A percentile compares a stretch with the other conserved stretches of the same genome.
Conservation (phyloP, 139 green algal genomes). For the Chlamydomonas sp. region DNA sequence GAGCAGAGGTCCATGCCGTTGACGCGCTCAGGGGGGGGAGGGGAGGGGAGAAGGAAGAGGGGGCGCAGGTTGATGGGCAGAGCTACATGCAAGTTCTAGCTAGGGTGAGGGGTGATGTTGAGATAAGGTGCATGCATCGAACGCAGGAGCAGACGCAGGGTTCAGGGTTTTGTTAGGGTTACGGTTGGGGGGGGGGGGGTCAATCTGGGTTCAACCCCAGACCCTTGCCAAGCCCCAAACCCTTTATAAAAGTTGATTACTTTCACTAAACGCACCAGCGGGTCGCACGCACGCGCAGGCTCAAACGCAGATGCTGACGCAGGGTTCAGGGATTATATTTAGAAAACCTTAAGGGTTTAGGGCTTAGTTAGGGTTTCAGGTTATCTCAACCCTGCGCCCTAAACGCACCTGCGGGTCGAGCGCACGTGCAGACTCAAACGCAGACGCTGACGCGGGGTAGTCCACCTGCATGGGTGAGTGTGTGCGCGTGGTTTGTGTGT, state of each 20-base stretch:
- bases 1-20: slow-evolving; percentile 85
- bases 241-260: too few species aligned
- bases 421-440: slow-evolving; percentile 32
- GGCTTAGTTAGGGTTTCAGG: neutral
- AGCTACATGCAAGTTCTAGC: too few species aligned
- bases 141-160: too few species aligned
- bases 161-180: neutral
- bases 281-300: slow-evolving; percentile 22
- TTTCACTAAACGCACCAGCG: slow-evolving; percentile 9
- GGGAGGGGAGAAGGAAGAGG: too few species aligned
- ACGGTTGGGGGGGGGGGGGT: neutral
- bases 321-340: too few species aligned
- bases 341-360: neutral
- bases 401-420: slow-evolving; percentile 19
- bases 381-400: neutral
- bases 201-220: neutral
- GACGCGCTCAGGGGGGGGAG: too few species aligned
- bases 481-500: too few species aligned
- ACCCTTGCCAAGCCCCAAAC: neutral
- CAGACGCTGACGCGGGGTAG: slow-evolving; percentile 62
- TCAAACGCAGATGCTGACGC: too few species aligned
- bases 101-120: too few species aligned
- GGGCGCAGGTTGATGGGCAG: too few species aligned
- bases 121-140: too few species aligned
- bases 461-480: too few species aligned